Percentiles rank a stretch among this genome's conserved stretches.
phyloP scores from a whole-genome alignment of 2,329 filamentous ascomycete genomes.

The Didymella segeticola region DNA sequence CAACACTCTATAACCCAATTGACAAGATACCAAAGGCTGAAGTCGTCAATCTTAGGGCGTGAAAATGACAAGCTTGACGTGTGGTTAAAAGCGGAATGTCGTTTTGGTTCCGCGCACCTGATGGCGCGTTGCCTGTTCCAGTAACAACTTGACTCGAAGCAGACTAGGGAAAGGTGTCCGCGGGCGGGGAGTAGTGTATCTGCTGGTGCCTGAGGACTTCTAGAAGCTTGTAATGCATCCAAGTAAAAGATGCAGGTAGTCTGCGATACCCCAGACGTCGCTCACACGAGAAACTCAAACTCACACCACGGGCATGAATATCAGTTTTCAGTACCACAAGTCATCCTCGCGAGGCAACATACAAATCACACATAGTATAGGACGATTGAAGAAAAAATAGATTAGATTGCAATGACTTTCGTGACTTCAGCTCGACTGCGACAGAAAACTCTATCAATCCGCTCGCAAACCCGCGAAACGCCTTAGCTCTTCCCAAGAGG shows the following conservation, averaged over 20 bases:
- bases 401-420: conserved; percentile 5
- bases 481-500: conserved; percentile 15
- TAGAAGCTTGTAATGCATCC: neutral
- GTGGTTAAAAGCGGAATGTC: neutral
- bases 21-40: no score
- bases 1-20: neutral
- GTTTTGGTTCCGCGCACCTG: conserved; percentile 6
- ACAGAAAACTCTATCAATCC: conserved; percentile 17
- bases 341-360: no score
- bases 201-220: neutral
- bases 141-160: neutral
- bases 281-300: no score
- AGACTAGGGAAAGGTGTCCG: neutral
- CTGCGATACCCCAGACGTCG: neutral
- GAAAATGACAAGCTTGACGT: neutral
- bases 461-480: conserved; percentile 13
- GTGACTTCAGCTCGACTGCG: neutral
- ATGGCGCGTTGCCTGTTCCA: conserved; percentile 7
- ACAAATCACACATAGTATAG: no score
- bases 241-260: neutral
- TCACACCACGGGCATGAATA: no score
- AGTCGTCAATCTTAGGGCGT: conserved; percentile 5
- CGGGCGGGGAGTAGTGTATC: neutral
- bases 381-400: no score
- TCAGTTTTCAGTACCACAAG: no score